Evolutionary conservation across 2,329 filamentous ascomycete species (phyloP).

Genomic region (Aspergillus chevalieri): DNA sequence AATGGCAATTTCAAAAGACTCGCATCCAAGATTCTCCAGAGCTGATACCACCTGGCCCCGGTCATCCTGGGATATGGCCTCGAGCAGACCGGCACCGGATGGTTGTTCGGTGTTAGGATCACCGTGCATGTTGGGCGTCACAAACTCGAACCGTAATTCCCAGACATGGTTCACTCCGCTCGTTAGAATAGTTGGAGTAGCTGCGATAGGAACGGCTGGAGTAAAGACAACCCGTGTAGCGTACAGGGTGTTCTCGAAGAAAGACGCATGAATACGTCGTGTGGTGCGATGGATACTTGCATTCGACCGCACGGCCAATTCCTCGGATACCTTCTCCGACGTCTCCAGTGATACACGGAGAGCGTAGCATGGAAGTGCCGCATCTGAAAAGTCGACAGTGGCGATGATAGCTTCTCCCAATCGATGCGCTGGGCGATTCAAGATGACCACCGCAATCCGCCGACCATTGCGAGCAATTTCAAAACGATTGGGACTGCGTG

Average conservation of each 20-base stretch:
- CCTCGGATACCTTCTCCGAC: slow-evolving; percentile 71
- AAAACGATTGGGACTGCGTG: slow-evolving; percentile 83
- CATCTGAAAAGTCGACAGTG: slow-evolving; percentile 73
- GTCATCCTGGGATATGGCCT: slow-evolving; percentile 73
- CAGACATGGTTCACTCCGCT: slow-evolving; percentile 82
- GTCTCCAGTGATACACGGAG: slow-evolving; percentile 81
- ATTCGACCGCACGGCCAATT: slow-evolving; percentile 75
- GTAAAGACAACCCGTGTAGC: slow-evolving; percentile 72
- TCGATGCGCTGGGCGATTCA: slow-evolving; percentile 81
- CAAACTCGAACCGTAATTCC: slow-evolving; percentile 87
- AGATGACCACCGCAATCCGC: slow-evolving; percentile 81
- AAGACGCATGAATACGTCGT: slow-evolving; percentile 68
- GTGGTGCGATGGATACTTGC: slow-evolving; percentile 84
- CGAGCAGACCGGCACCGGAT: slow-evolving; percentile 55
- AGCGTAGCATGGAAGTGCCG: slow-evolving; percentile 76
- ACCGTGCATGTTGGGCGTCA: slow-evolving; percentile 57
- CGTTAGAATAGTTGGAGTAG: slow-evolving; percentile 87
- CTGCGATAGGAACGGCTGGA: slow-evolving; percentile 73
- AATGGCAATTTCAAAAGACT: slow-evolving; percentile 86
- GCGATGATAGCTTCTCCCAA: slow-evolving; percentile 82
- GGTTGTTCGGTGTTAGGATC: slow-evolving; percentile 30
- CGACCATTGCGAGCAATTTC: slow-evolving; percentile 90
- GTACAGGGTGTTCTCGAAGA: slow-evolving; percentile 77
- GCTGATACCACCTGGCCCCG: slow-evolving; percentile 71
- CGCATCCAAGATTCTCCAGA: slow-evolving; percentile 69